Evolutionary conservation across 768 basidiomycete genomes (phyloP).

Genomic region (Mycena alexandri): DNA sequence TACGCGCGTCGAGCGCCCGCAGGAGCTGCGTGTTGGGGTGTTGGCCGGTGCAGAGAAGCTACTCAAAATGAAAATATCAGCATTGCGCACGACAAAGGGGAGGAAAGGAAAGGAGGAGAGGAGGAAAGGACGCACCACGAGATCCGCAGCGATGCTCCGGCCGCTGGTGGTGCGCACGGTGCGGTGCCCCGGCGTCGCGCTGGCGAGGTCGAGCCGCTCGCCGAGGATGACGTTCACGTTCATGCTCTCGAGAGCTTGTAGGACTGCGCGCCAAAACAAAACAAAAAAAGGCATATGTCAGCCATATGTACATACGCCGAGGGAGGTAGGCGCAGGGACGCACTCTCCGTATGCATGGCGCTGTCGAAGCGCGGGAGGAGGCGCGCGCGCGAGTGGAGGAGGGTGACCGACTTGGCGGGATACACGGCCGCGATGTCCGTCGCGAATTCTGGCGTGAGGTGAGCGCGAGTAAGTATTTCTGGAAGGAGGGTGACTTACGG

Average conservation of each 20-base stretch:
- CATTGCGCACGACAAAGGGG: no score
- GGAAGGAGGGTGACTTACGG: conserved; percentile 63
- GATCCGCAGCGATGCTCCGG: conserved; percentile 63
- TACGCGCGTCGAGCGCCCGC: conserved; percentile 53
- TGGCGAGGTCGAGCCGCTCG: conserved; percentile 63
- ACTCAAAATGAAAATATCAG: not conserved
- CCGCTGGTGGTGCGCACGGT: conserved; percentile 63
- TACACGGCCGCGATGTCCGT: conserved; percentile 70
- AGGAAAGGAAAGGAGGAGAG: no score
- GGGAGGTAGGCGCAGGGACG: conserved; percentile 24
- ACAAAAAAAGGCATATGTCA: no score
- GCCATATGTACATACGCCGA: not conserved
- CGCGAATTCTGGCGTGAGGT: conserved; percentile 64
- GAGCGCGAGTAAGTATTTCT: not conserved
- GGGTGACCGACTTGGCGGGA: conserved; percentile 65
- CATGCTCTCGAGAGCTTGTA: conserved; percentile 55
- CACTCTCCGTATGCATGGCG: conserved; percentile 66
- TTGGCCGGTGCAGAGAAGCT: conserved; percentile 76
- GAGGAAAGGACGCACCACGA: conserved; percentile 55
- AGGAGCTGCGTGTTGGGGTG: conserved; percentile 67
- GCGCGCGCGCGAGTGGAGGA: conserved; percentile 68
- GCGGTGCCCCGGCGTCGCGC: conserved; percentile 41
- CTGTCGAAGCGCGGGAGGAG: conserved; percentile 67
- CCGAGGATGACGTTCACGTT: conserved; percentile 65
- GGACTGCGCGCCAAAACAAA: conserved; percentile 49